phyloP scores from a whole-genome alignment of 2,329 filamentous ascomycete genomes.

The Blumeria hordei region DNA sequence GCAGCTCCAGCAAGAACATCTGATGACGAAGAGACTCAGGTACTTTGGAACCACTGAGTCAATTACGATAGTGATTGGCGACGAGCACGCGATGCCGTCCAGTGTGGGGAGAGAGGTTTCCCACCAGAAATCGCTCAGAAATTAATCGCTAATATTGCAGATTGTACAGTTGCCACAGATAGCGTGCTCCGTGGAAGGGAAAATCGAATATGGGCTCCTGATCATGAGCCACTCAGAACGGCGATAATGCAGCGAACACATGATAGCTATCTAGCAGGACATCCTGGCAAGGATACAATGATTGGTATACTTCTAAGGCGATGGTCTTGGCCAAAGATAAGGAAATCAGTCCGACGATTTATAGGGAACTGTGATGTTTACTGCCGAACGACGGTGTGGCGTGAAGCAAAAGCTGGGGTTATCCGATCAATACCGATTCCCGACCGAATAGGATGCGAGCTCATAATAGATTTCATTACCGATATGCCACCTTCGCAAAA shows the following conservation, averaged over 20 bases:
- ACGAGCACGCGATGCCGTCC: background rate
- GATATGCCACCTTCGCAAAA: background rate
- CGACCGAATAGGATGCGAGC: too few species aligned
- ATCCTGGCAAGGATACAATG: background rate
- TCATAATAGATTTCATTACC: background rate
- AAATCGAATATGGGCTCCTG: background rate
- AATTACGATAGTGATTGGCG: background rate
- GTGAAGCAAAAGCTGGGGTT: background rate
- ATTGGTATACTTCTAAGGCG: background rate
- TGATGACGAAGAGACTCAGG: background rate
- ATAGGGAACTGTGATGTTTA: background rate
- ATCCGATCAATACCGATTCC: background rate
- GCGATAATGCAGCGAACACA: background rate
- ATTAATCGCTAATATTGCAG: background rate
- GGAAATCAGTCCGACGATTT: background rate
- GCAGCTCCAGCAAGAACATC: background rate
- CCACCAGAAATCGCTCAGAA: background rate
- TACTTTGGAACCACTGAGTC: background rate
- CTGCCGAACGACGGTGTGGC: background rate
- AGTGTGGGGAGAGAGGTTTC: background rate
- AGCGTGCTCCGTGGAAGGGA: background rate
- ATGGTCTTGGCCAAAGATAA: background rate
- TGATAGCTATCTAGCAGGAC: background rate
- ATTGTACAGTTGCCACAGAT: background rate
- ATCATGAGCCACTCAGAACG: background rate